Base-by-base conservation (phyloP, 2,329 filamentous ascomycete genomes). In the Cytospora paraplurivora region DNA sequence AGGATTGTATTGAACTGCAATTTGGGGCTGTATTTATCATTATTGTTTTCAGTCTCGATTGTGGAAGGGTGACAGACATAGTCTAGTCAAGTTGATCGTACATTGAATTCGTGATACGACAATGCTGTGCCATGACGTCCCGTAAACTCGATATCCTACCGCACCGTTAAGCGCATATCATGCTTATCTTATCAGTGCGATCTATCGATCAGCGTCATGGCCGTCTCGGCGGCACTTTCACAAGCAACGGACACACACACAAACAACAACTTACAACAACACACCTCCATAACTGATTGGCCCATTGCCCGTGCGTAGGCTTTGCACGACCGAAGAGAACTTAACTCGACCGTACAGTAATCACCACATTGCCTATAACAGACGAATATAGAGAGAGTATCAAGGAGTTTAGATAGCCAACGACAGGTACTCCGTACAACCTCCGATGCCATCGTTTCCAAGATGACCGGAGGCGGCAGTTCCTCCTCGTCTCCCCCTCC, bases 401-500 rank as follows among this genome's bases (percentile, higher is more conserved):
- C 27, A 27, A 27, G 27, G 27, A 27, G 27, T 27, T 27, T 27
- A 27, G 27, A 27, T 27, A 27, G 27, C 27, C 27, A 27, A 27
- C 27, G 27, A 4, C 27, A 27, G 27, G 27, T 27, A 27, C 27
- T 27, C 27, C 27, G 27, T 27, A 27, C 27, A 27, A 27, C n/a
- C 4, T 47, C 10, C 44, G n/a, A 47, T 47, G 44, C 35, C 35
- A 37, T 13, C 35, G 6, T 10, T 11, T 19, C 21, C 19, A 63
- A 62, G 8, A 59, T 60, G 55, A 66, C 56, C 35, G 60, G 56
- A 44, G 58, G 56, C 56, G 53, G 59, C 52, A 59, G 52, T 44
- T 61, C 67, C 19, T 62, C 62, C 56, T 62, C 59, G 32, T 62
- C 65, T 15, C 51, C 51, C 51, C 51, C 51, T 21, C 62, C 62